Base-by-base conservation (phyloP, 768 basidiomycete genomes). In the Porphyrellus cyaneotinctus region DNA sequence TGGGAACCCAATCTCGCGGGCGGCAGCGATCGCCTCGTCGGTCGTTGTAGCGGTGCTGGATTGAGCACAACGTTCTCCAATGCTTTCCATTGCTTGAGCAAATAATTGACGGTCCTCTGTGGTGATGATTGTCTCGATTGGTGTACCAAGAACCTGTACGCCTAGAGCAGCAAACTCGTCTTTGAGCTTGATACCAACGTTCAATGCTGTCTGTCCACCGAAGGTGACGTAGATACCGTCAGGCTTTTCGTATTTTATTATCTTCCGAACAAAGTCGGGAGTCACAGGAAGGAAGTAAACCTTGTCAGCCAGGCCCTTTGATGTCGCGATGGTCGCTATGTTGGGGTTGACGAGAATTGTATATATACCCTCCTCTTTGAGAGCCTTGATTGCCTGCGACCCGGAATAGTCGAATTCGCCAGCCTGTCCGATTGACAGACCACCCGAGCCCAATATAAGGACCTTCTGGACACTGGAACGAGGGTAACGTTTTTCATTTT, bases 361-460 rank as follows among this genome's bases (percentile, higher is more conserved):
- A 74, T 97, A 98, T 66, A 99, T 98, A 31, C 97, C 97, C 69
- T 98, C 97, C 68, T 92, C 92, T 74, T 98, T 98, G 59, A 99
- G 80, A 11, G 97, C 97, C 73, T 99, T 99, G 80, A 99, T 95
- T 13, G 97, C 95, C 70, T 99, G 97, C 35, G 93, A 95, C 57
- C 97, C 97, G 0, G 97, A 98, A 74, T 99, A 99, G 73, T 99
- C 97, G 73, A 99, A 99, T 72, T 99, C 97, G 60, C 97, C 97
- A 1, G 97, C 97, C 68, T 99, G 97, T 45, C 97, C 97, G 59
- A 99, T 99, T 12, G 95, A 97, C 18, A 99, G 76, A 58, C 97
- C 97, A 26, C 97, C 97, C 7, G 95, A 97, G 43, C 97, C 97
- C 46, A 99, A 84, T 59, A 99, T 92, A 61, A 99, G 79, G 49